Evolutionary conservation across 306 rosid genomes (phyloP).

Genomic region (Quillaja saponaria): DNA sequence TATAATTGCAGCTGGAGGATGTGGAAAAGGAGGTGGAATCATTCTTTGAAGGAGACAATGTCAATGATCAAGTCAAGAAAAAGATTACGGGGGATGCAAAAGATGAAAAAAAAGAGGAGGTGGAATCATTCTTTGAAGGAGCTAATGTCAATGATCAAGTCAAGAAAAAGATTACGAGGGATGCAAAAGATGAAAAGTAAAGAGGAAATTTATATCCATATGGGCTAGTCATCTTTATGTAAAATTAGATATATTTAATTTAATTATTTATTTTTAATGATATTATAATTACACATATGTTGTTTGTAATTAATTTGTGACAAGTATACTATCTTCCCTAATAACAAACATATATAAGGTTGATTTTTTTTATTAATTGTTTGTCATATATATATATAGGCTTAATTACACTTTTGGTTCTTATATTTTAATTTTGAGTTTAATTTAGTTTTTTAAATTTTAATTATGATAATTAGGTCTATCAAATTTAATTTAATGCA

Average conservation of each 20-base stretch:
- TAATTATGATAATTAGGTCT: no score
- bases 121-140: not conserved
- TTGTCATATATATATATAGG: no score
- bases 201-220: not conserved
- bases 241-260: no score
- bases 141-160: not conserved
- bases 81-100: not conserved
- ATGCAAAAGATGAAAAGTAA: not conserved
- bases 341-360: no score
- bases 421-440: no score
- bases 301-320: no score
- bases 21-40: constrained; percentile 4
- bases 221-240: not conserved
- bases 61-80: not conserved
- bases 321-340: no score
- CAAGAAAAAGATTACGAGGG: not conserved
- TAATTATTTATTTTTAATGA: not conserved
- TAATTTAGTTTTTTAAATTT: no score
- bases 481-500: no score
- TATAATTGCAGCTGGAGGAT: not conserved
- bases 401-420: no score
- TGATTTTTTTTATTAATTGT: no score
- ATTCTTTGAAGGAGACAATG: not conserved
- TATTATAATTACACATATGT: not conserved
- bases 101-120: not conserved